These are phyloP conservation scores for Penicillium paxilli DNA, from an alignment of 495 filamentous ascomycete genomes.

Conservation along the genomic window DNA sequence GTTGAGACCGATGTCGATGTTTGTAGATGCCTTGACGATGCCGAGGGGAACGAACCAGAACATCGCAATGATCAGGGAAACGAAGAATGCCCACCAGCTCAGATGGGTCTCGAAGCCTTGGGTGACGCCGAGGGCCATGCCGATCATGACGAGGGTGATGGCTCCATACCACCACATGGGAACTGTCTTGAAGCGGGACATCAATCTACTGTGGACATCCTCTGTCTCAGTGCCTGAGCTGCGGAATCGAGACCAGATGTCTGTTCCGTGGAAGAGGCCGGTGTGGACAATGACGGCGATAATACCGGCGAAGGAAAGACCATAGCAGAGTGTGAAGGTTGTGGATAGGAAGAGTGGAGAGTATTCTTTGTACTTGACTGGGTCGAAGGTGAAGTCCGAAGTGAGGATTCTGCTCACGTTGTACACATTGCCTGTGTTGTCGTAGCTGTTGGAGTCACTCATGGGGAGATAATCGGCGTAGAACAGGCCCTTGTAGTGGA, in stretches of 20 bases:
- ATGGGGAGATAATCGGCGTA: slow-evolving; percentile 57
- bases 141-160: slow-evolving; percentile 50
- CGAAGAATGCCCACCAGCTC: slow-evolving; percentile 54
- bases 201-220: slow-evolving; percentile 66
- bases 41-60: slow-evolving; percentile 56
- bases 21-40: slow-evolving; percentile 54
- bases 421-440: slow-evolving; percentile 55
- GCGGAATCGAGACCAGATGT: slow-evolving; percentile 52
- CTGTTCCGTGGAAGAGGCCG: slow-evolving; percentile 54
- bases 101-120: slow-evolving; percentile 54
- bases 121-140: slow-evolving; percentile 51
- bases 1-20: slow-evolving; percentile 55
- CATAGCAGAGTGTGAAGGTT: slow-evolving; percentile 58
- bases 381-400: slow-evolving; percentile 54
- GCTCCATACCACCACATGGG: slow-evolving; percentile 65
- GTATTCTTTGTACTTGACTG: slow-evolving; percentile 52
- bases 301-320: slow-evolving; percentile 60
- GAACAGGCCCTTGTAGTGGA: slow-evolving; percentile 53
- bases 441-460: slow-evolving; percentile 55
- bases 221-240: slow-evolving; percentile 54
- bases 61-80: slow-evolving; percentile 48
- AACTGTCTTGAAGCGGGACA: slow-evolving; percentile 57
- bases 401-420: slow-evolving; percentile 55
- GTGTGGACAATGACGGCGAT: slow-evolving; percentile 56
- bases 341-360: slow-evolving; percentile 64